Base-by-base conservation (phyloP, 1,284 basidiomycete genomes). In the Pulveroboletus sp. region DNA sequence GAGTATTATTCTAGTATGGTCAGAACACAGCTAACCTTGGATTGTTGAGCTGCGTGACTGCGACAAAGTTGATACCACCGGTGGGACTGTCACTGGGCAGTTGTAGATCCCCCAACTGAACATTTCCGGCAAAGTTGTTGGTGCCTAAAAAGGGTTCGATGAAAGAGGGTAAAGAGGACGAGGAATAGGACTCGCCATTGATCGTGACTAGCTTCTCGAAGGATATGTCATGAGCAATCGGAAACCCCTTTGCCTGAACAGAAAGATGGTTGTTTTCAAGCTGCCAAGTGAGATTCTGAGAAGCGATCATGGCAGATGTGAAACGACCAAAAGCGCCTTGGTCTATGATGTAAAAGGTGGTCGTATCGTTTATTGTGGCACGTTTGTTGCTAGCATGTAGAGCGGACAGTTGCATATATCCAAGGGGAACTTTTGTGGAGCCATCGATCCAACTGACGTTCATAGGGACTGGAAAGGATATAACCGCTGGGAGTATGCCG, bases 261-360 rank as follows among this genome's bases (percentile, higher is more conserved):
- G 76, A 76, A 48, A 91, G 75, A 63, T 80, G 78, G 39, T 79
- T 69, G 60, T 81, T 86, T 24, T 74, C 65, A 50, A 92, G 71
- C 57, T 78, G 77, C 90, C 89, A 92, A 5, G 84, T 90, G 64
- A 91, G 91, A 57, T 80, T 83, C 43, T 76, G 73, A 55, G 82
- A 78, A 0, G 84, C 89, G 66, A 91, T 87, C 78, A 92, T 75
- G 16, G 74, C 67, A 35, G 70, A 68, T 6, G 84, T 77, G 66
- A 89, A 89, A 29, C 68, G 72, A 56, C 79, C 79, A 63, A 88
- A 88, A 11, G 80, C 79, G 33, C 65, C 67, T 63, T 81, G 70
- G 62, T 88, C 75, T 1, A 65, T 65, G 62, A 89, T 83, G 15
- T 66, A 72, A 69, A 89, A 88, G 3, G 69, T 73, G 2, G 78